Evolutionary conservation across 352 stramenopile genomes (phyloP), one percentile per base, ranked within the genome.

Genomic region (Thraustochytrium sp.): DNA sequence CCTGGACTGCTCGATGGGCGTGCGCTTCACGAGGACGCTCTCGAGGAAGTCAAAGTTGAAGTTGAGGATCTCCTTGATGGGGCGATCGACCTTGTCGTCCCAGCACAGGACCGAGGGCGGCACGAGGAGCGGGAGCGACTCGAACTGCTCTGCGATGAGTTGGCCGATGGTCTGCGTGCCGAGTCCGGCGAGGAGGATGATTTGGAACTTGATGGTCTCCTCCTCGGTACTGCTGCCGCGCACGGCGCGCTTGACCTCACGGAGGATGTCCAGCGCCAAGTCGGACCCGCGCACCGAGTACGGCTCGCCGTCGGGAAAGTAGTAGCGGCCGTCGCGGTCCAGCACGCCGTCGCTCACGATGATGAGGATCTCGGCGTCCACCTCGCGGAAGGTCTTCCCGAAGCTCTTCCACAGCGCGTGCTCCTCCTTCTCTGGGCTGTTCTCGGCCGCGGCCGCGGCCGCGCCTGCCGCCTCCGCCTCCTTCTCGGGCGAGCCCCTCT

Each of bases 81-180:
- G 23, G 18, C 29, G 40, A 26, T 72, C 5, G 23, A 3, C 2
- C 11, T 16, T 23, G 38, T 26, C 40, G 26, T 72, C 68, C 68
- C 68, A 80, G 31, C 68, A 80, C 31, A 80, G 2, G 31, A 80
- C 76, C n/a, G 44, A 63, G 13, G 68, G 68, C 21, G 68, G 68
- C 26, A 80, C 31, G 4, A 64, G 26, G 31, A 65, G 68, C 46
- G 68, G 48, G n/a, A 65, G 31, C 13, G 48, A 23, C 9, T 51
- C 40, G 34, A 80, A 80, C 16, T 46, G 9, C 9, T 61, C 68
- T 3, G 31, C n/a, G 5, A 80, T 80, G 8, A 8, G 9, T n/a
- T 46, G n/a, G 23, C 68, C 68, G 23, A 80, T 31, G 44, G n/a
- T 3, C 38, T 40, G 4, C 46, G 68, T 80, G 26, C 68, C 68